Evolutionary conservation across 345 rosid species (phyloP), one percentile per base, ranked within the genome.

Genomic region (Xanthoceras sorbifolium): DNA sequence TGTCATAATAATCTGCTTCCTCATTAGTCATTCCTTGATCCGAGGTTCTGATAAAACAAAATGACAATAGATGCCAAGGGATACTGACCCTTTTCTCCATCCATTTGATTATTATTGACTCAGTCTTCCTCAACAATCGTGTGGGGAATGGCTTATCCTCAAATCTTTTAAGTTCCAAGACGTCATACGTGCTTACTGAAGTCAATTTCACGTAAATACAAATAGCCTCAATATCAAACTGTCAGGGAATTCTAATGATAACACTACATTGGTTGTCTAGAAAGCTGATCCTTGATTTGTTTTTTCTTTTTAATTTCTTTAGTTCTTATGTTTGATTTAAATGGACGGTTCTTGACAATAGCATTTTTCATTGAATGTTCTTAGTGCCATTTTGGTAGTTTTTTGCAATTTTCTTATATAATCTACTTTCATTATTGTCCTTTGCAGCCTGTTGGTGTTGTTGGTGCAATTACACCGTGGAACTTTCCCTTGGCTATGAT

Each of bases 401-500:
- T 59, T 26, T 18, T 76, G 26, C 7, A 29, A 26, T 67, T 46
- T 70, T 65, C 73, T 59, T 11, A 36, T 32, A 5, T 50, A n/a
- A 50, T 75, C 48, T 78, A 67, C 69, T 28, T 75, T 73, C 46
- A 59, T 77, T 78, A 28, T 62, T 74, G 59, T 52, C 72, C 76
- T 77, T 66, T 76, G 84, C 93, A 96, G 99, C 97, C 99, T 81
- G 77, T 96, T 17, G 99, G 99, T 85, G 97, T 93, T 85, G 97
- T 92, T 82, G 99, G 98, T 78, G 93, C 97, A 63, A 88, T 96
- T 74, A 80, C 95, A 22, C 99, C 99, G 6, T 96, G 99, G 99
- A 96, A 96, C 87, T 96, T 93, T 80, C 99, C 99, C 38, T 85
- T 93, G 83, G 99, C 99, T 69, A 96, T 96, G 99, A 96, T 96